Base-by-base conservation (phyloP, 805 yeast species). In the Candida alai region DNA sequence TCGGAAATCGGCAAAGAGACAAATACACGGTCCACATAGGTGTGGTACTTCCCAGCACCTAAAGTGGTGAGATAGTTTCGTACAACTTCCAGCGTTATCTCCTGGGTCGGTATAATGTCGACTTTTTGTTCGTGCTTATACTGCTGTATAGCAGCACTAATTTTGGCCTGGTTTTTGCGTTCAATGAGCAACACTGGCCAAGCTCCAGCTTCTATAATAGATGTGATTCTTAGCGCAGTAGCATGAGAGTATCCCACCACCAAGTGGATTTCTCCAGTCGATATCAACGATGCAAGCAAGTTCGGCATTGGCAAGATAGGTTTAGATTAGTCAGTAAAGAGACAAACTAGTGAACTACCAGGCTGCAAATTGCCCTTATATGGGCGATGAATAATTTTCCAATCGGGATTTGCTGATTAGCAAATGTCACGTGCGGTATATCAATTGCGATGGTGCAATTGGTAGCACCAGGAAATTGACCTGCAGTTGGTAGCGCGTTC, bases 11-110 rank as follows among this genome's bases (percentile, higher is more conserved):
- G 58, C 3, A 76, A 49, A 11, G 76, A 68, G 2, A 87, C 80
- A 56, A 84, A 88, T 2, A 85, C 89, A 37, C 77, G 65, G 54
- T 89, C 97, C 4, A 86, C 86, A 2, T 85, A 65, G 19, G 58
- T 51, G 30, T 74, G 79, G 3, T 82, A 87, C 17, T 73, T 73
- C 0, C 52, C 47, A 33, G 95, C 67, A 4, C 96, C 96, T 22
- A 73, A 49, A 0, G 67, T 58, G 2, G 65, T 59, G 24, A 87
- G 58, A 47, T 78, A 82, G 2, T 45, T 42, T 2, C 5, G n/a
- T 6, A 25, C 11, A 19, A 17, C 19, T 4, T 20, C 29, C 4
- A 22, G 23, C 12, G 13, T 26, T 7, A 33, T 23, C 3, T 22
- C 32, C 9, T 34, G 12, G 6, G 38, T 25, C 4, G 32, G 41